These are phyloP conservation scores for Didymella pomorum DNA, from an alignment of 2,329 filamentous ascomycete species.

Conservation along the genomic window DNA sequence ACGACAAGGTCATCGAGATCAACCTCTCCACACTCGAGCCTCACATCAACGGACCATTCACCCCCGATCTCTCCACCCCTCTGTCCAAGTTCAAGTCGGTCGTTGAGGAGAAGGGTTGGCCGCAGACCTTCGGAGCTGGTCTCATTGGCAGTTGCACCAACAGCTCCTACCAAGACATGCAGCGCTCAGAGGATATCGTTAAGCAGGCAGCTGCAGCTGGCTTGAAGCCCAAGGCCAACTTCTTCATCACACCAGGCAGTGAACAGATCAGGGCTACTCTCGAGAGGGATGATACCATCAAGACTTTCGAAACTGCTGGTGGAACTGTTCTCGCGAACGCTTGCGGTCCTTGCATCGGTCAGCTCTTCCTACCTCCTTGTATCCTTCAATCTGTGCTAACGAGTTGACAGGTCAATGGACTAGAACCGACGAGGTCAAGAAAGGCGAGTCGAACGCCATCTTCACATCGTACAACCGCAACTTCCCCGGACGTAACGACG, in stretches of 20 bases:
- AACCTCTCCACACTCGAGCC: conserved; percentile 90
- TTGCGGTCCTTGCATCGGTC: conserved; percentile 84
- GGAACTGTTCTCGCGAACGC: conserved; percentile 93
- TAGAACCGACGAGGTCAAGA: conserved; percentile 82
- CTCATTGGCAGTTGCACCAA: conserved; percentile 99
- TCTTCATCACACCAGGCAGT: conserved; percentile 95
- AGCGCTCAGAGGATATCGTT: conserved; percentile 88
- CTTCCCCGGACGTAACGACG: conserved; percentile 96
- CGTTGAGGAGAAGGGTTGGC: conserved; percentile 87
- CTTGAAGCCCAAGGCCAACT: conserved; percentile 85
- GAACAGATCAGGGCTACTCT: conserved; percentile 97
- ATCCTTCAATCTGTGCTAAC: background rate
- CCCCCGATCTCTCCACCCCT: conserved; percentile 91
- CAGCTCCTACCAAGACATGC: conserved; percentile 99
- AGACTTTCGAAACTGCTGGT: conserved; percentile 85
- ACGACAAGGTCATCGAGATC: conserved; percentile 91
- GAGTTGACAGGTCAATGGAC: conserved; percentile 76
- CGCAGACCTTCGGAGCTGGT: conserved; percentile 86
- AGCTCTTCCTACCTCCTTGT: too few relatives aligned
- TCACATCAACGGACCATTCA: conserved; percentile 96
- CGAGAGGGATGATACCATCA: conserved; percentile 84
- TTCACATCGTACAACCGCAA: conserved; percentile 98
- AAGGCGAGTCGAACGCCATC: conserved; percentile 91
- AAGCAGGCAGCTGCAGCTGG: conserved; percentile 91
- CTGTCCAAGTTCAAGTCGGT: conserved; percentile 88